Percentiles rank a stretch among this genome's conserved stretches.
These are phyloP conservation scores for Ehretia macrophylla DNA, from an alignment of 257 asterid species.

Conservation along the genomic window DNA sequence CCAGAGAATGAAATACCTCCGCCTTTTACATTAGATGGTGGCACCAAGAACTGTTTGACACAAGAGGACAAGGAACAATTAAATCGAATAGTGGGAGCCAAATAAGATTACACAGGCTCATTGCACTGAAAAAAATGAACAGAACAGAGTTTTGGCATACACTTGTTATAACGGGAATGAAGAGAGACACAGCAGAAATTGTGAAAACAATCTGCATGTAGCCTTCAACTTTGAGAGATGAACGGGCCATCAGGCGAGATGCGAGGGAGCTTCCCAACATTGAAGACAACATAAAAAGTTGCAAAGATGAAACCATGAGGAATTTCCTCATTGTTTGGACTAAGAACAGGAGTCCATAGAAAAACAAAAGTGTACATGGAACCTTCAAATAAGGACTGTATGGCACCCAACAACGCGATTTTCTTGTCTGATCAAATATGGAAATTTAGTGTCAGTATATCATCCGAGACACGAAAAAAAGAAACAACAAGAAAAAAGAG, in stretches of 20 bases:
- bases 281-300: slow-evolving; percentile 90
- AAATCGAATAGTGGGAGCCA: neutral
- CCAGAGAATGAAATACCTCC: slow-evolving; percentile 76
- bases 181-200: slow-evolving; percentile 69
- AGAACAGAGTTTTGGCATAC: slow-evolving; percentile 31
- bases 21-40: slow-evolving; percentile 57
- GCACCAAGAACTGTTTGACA: slow-evolving; percentile 56
- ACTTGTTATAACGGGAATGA: slow-evolving; percentile 66
- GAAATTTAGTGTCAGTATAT: slow-evolving; percentile 4
- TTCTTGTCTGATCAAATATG: slow-evolving; percentile 68
- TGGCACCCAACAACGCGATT: slow-evolving; percentile 92
- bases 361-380: slow-evolving; percentile 96
- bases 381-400: slow-evolving; percentile 95
- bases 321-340: slow-evolving; percentile 89
- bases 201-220: slow-evolving; percentile 90
- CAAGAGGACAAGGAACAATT: slow-evolving; percentile 19
- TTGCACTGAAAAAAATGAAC: neutral
- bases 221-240: slow-evolving; percentile 73
- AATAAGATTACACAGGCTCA: neutral
- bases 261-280: slow-evolving; percentile 98
- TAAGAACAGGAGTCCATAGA: slow-evolving; percentile 94
- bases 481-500: neutral
- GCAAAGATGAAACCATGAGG: slow-evolving; percentile 96
- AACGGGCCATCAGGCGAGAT: slow-evolving; percentile 79
- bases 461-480: slow-evolving; percentile 7